Percentiles rank a stretch among this genome's conserved stretches.
Conservation (phyloP, 2,329 filamentous ascomycete genomes). For the Pseudogymnoascus sp. region DNA sequence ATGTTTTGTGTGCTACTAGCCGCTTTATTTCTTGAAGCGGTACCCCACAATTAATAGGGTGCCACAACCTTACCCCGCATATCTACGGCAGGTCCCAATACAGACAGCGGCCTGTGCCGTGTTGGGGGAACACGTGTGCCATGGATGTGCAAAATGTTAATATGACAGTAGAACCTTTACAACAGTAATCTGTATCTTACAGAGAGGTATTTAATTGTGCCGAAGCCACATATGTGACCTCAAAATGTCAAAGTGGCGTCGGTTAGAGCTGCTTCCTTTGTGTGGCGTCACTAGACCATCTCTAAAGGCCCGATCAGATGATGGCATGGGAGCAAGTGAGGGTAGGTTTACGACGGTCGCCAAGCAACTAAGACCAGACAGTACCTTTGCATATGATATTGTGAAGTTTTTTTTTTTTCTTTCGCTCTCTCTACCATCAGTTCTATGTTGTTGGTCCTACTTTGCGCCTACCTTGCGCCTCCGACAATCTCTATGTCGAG, state of each 20-base stretch:
- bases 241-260: neutral
- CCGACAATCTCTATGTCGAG: no score
- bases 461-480: no score
- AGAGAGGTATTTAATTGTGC: neutral
- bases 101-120: neutral
- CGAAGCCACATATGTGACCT: neutral
- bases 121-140: neutral
- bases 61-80: neutral
- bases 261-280: neutral
- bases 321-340: neutral
- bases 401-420: neutral
- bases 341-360: neutral
- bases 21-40: no score
- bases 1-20: no score
- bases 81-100: neutral
- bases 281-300: neutral
- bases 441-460: neutral
- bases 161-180: neutral
- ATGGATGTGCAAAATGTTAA: neutral
- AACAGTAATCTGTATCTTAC: neutral
- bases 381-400: neutral
- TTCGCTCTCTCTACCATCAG: neutral
- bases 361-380: neutral
- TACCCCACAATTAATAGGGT: no score
- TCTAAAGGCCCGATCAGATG: neutral